phyloP scores from a whole-genome alignment of 2,329 filamentous ascomycete genomes.

The Pseudopyrenochaeta lycopersici region DNA sequence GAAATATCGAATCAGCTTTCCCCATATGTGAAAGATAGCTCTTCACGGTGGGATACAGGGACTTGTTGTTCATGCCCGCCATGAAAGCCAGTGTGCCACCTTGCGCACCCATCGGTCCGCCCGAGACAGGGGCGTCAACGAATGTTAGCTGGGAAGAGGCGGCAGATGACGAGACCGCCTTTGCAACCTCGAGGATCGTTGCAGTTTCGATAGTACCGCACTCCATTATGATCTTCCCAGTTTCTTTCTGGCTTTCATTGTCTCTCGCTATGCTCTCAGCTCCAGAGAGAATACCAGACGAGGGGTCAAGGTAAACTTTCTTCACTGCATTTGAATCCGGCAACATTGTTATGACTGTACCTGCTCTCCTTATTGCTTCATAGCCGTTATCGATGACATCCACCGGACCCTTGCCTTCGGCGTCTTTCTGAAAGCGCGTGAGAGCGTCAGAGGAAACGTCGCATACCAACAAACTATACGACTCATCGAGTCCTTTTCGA shows the following conservation, averaged over 20 bases:
- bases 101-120: slow-evolving; percentile 87
- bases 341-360: slow-evolving; percentile 55
- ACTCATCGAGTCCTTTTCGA: slow-evolving; percentile 44
- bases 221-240: slow-evolving; percentile 84
- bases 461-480: slow-evolving; percentile 47
- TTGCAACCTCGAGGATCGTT: slow-evolving; percentile 81
- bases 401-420: slow-evolving; percentile 46
- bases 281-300: slow-evolving; percentile 52
- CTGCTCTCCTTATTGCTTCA: slow-evolving; percentile 50
- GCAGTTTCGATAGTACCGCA: slow-evolving; percentile 96
- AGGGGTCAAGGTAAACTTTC: slow-evolving; percentile 53
- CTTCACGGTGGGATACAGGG: slow-evolving; percentile 64
- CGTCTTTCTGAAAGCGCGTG: slow-evolving; percentile 49
- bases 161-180: slow-evolving; percentile 62
- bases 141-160: slow-evolving; percentile 72
- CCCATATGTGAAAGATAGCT: slow-evolving; percentile 82
- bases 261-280: slow-evolving; percentile 34
- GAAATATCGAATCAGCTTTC: slow-evolving; percentile 72
- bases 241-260: slow-evolving; percentile 33
- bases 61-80: slow-evolving; percentile 71
- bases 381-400: slow-evolving; percentile 48
- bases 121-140: slow-evolving; percentile 94
- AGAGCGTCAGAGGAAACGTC: slow-evolving; percentile 52
- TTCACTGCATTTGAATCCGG: slow-evolving; percentile 49
- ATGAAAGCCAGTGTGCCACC: slow-evolving; percentile 93